Conservation (phyloP, 345 rosid genomes). For the Hibiscus mutabilis region DNA sequence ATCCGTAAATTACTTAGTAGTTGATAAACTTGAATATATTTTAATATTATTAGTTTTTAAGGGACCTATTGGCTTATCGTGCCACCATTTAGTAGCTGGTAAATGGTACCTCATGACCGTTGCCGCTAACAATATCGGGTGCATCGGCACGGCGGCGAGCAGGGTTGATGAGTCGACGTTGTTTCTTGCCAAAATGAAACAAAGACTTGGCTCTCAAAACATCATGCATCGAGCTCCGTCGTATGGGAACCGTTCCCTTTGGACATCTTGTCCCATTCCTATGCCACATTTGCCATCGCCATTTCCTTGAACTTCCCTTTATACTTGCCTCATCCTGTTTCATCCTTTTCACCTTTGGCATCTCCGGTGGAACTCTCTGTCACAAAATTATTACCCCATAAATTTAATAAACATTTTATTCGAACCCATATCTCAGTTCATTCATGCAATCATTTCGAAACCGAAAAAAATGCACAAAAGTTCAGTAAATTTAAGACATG, state of each 20-base stretch:
- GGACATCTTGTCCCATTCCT: slow-evolving; percentile 80
- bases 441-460: background rate
- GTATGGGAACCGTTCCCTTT: slow-evolving; percentile 78
- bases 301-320: slow-evolving; percentile 42
- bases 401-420: background rate
- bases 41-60: too few relatives aligned
- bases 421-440: background rate
- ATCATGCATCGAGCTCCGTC: slow-evolving; percentile 68
- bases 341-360: slow-evolving; percentile 39
- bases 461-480: too few relatives aligned
- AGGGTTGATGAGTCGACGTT: slow-evolving; percentile 16
- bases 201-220: slow-evolving; percentile 87
- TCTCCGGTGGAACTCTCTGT: slow-evolving; percentile 56
- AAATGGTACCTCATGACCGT: slow-evolving; percentile 64
- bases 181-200: slow-evolving; percentile 82
- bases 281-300: slow-evolving; percentile 98
- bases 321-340: slow-evolving; percentile 16
- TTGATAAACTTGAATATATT: too few relatives aligned
- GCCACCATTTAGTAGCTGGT: background rate
- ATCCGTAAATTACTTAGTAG: too few relatives aligned
- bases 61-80: too few relatives aligned
- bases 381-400: background rate
- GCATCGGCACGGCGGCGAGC: slow-evolving; percentile 42
- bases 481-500: background rate
- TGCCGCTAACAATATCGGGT: slow-evolving; percentile 71